phyloP scores from a whole-genome alignment of 2,329 filamentous ascomycete species.

The Lachnellula suecica region DNA sequence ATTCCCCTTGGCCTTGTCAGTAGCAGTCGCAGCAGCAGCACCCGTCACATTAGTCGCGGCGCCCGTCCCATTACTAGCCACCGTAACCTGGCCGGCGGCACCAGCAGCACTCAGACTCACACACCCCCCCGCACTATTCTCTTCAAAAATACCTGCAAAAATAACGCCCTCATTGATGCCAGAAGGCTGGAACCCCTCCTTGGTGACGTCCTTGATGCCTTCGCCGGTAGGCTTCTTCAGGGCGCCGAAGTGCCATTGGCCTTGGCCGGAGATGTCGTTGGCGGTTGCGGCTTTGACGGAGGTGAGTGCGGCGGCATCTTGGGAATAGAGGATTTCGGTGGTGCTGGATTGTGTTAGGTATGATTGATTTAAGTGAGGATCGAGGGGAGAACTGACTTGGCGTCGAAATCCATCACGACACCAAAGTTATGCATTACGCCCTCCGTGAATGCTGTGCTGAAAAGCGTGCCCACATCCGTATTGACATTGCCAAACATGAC shows the following conservation, averaged over 20 bases:
- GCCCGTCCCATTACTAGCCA: no score
- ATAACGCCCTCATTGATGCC: constrained; percentile 51
- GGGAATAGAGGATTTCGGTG: constrained; percentile 40
- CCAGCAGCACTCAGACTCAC: no score
- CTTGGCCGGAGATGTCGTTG: constrained; percentile 53
- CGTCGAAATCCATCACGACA: constrained; percentile 54
- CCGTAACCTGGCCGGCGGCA: no score
- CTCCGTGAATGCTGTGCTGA: constrained; percentile 48
- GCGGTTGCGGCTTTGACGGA: constrained; percentile 43
- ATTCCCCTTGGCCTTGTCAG: no score
- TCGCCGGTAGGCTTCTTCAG: constrained; percentile 53
- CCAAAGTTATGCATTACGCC: constrained; percentile 62
- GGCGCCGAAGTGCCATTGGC: constrained; percentile 60
- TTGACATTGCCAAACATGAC: constrained; percentile 49
- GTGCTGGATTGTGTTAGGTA: constrained; percentile 39
- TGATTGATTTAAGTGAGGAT: not conserved
- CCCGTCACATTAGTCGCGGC: no score
- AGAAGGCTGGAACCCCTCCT: constrained; percentile 44
- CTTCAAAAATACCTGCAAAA: constrained; percentile 50
- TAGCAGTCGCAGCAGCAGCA: no score
- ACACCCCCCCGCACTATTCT: constrained; percentile 43
- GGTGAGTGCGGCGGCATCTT: constrained; percentile 37
- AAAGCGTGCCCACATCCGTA: constrained; percentile 46
- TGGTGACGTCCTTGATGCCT: constrained; percentile 48
- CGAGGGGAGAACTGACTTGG: constrained; percentile 43